These are phyloP conservation scores for Tardiomyces blankii DNA, from an alignment of 1,139 yeast species.

Conservation along the genomic window DNA sequence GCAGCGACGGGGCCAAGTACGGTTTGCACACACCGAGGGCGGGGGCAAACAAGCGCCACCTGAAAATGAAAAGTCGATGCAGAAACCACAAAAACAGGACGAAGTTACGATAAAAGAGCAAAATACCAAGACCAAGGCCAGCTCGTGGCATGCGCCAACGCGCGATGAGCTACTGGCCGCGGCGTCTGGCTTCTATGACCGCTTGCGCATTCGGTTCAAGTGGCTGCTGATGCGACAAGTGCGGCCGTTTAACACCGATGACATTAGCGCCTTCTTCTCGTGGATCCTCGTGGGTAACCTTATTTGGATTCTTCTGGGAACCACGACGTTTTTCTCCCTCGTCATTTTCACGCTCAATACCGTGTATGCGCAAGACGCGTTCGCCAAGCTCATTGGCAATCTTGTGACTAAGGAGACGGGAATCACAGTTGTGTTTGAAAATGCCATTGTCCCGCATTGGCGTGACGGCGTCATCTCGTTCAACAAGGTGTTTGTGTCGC, in stretches of 20 bases:
- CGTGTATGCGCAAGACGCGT: slow-evolving; percentile 80
- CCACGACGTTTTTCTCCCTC: slow-evolving; percentile 80
- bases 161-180: slow-evolving; percentile 42
- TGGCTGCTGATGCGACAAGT: slow-evolving; percentile 58
- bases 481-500: slow-evolving; percentile 75
- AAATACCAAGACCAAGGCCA: neutral
- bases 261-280: slow-evolving; percentile 76
- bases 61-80: neutral
- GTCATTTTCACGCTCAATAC: slow-evolving; percentile 73
- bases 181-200: slow-evolving; percentile 39
- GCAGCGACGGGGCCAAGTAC: no score
- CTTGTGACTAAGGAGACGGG: slow-evolving; percentile 76
- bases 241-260: slow-evolving; percentile 79
- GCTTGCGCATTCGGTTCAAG: slow-evolving; percentile 47
- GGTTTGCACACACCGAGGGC: no score
- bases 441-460: slow-evolving; percentile 95
- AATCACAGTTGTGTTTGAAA: slow-evolving; percentile 81
- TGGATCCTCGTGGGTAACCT: slow-evolving; percentile 88
- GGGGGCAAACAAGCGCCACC: no score
- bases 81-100: neutral
- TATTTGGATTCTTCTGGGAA: slow-evolving; percentile 64
- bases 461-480: slow-evolving; percentile 76
- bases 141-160: slow-evolving; percentile 10
- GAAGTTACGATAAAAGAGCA: neutral
- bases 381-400: slow-evolving; percentile 74